A percentile compares a stretch with the other conserved stretches of the same genome.
Conservation (phyloP, 305 asterid genomes). For the Fraxinus sp. region DNA sequence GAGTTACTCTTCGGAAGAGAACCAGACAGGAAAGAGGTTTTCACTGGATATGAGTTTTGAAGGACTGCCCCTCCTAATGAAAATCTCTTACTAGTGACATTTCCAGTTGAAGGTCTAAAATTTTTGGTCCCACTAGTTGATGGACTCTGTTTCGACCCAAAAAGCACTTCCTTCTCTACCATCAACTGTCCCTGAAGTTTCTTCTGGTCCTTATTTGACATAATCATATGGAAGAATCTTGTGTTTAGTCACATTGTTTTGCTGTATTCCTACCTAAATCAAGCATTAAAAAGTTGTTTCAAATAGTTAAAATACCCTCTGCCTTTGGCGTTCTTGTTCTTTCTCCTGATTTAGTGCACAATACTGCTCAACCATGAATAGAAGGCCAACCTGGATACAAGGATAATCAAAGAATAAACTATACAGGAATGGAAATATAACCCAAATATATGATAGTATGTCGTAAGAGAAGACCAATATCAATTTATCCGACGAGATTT, state of each 20-base stretch:
- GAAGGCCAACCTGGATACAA: conserved; percentile 58
- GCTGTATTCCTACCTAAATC: conserved; percentile 1
- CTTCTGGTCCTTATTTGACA: conserved; percentile 64
- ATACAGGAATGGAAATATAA: not conserved
- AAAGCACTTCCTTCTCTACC: conserved; percentile 75
- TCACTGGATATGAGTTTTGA: conserved; percentile 50
- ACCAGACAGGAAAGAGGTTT: conserved; percentile 38
- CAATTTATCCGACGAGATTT: not conserved
- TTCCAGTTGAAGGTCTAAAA: conserved; percentile 48
- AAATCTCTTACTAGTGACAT: conserved; percentile 47
- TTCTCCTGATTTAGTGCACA: conserved; percentile 59
- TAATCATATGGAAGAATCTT: not conserved
- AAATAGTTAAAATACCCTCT: conserved; percentile 53
- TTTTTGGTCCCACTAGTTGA: conserved; percentile 57
- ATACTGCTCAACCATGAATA: conserved; percentile 70
- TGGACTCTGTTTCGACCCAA: conserved; percentile 85
- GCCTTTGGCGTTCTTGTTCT: conserved; percentile 78
- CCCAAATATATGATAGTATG: not conserved
- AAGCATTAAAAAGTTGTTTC: not conserved
- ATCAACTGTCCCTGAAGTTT: conserved; percentile 80
- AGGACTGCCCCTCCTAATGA: conserved; percentile 72
- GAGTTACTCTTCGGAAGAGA: conserved; percentile 33
- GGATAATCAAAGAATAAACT: not conserved
- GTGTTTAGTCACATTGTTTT: conserved; percentile 2
- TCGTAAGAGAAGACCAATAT: not conserved